Base-by-base conservation (phyloP, 768 basidiomycete species). In the Russula earlei region DNA sequence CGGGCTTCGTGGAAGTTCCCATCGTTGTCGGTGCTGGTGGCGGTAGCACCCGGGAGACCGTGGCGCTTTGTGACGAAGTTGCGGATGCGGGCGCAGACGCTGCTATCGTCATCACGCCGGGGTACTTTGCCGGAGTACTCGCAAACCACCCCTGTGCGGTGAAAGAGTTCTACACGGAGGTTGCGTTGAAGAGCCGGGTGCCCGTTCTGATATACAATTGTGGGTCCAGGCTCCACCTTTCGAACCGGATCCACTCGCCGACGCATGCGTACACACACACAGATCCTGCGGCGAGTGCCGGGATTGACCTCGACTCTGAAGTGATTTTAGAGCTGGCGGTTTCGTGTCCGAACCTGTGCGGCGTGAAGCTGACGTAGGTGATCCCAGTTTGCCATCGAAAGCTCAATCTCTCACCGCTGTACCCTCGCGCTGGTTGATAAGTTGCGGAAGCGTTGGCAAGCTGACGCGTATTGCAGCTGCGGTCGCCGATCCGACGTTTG, bases 381-480 rank as follows among this genome's bases (percentile, higher is more conserved):
- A 7, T 19, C 36, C 11, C 43, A 1, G 29, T 7, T 31, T 31
- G 29, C 10, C 29, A 22, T 14, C 22, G 6, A 25, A 45, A 25
- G 27, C 14, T 22, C 38, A 44, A 41, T 22, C 33, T 25, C 46
- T 67, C 43, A 55, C 48, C 54, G 4, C n/a, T 20, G 24, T 15
- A 44, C 41, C 41, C 29, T n/a, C 5, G 38, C 34, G 6, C 14
- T 12, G 24, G 57, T 62, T 10, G 29, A 31, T 31, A 31, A 91
- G 88, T 41, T 95, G 93, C 65, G 91, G 88, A 27, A 90, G 87
- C 65, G 89, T 96, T 59, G 93, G 92, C 47, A 94, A 94, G 70
- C 76, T 94, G 63, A 88, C 89, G 27, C 79, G 92, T 63, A 86
- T 94, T 61, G 82, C 84, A 47, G 83, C 84, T 42, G 72, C 76